A percentile compares a stretch with the other conserved stretches of the same genome.
phyloP scores from a whole-genome alignment of 805 yeast genomes.

The Priceomyces haplophilus region DNA sequence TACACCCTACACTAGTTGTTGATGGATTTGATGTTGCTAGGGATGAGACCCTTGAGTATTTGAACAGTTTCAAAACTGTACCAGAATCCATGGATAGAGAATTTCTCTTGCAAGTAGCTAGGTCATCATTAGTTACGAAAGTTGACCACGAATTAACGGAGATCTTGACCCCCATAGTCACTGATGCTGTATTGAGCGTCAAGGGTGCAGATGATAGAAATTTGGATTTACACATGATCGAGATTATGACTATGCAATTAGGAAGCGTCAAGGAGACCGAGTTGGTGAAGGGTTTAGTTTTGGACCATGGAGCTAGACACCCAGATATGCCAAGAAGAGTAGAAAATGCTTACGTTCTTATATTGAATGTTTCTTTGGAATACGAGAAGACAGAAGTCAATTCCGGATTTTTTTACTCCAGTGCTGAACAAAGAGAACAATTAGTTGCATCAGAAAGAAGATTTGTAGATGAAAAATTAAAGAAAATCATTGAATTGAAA shows the following conservation, averaged over 20 bases:
- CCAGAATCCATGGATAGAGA: constrained; percentile 71
- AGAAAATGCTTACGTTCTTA: constrained; percentile 78
- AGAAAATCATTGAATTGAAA: constrained; percentile 87
- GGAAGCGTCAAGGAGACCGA: constrained; percentile 79
- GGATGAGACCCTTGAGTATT: constrained; percentile 63
- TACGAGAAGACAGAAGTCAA: constrained; percentile 98
- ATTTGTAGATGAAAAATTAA: constrained; percentile 90
- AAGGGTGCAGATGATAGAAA: constrained; percentile 43
- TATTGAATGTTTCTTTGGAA: constrained; percentile 89
- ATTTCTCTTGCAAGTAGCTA: constrained; percentile 84
- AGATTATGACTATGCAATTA: constrained; percentile 97
- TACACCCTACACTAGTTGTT: constrained; percentile 90
- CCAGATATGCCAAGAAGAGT: constrained; percentile 97
- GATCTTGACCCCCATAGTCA: constrained; percentile 86
- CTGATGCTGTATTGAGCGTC: constrained; percentile 90
- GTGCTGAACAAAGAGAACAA: constrained; percentile 94
- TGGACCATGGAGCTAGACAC: constrained; percentile 98
- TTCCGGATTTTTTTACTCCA: constrained; percentile 89
- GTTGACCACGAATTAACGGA: constrained; percentile 74
- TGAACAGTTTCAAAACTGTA: constrained; percentile 61
- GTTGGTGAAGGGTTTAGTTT: constrained; percentile 82
- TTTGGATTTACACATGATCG: constrained; percentile 94
- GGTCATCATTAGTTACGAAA: constrained; percentile 85
- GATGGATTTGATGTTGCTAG: constrained; percentile 95
- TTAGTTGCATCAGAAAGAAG: constrained; percentile 89